These are phyloP conservation scores for Saccharomyces eubayanus DNA, from an alignment of 805 yeast genomes.

Conservation along the genomic window DNA sequence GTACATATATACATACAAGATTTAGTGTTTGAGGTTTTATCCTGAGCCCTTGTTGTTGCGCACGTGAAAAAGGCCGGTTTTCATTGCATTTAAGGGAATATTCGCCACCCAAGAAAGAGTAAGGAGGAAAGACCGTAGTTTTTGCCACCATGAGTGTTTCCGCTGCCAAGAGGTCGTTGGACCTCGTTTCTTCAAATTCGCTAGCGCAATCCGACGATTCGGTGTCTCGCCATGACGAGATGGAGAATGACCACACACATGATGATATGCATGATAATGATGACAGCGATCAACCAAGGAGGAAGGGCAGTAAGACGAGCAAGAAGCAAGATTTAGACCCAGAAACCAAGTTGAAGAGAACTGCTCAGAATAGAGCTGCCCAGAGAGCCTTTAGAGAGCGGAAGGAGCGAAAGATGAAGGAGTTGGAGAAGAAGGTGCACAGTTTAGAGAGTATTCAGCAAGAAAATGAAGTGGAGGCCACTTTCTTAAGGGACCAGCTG, in stretches of 20 bases:
- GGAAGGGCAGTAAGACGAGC: conserved; percentile 47
- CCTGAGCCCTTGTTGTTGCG: background rate
- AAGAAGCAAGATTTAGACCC: conserved; percentile 60
- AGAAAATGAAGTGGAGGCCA: conserved; percentile 63
- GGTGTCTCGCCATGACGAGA: background rate
- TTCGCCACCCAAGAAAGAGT: background rate
- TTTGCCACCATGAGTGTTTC: conserved; percentile 7
- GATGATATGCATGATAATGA: background rate
- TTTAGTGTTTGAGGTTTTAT: background rate
- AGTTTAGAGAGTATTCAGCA: conserved; percentile 62
- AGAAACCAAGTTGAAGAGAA: conserved; percentile 81
- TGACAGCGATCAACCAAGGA: conserved; percentile 4
- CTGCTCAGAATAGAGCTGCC: conserved; percentile 95
- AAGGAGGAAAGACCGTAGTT: background rate
- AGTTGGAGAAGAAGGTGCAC: conserved; percentile 73
- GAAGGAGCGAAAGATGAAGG: conserved; percentile 78
- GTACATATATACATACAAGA: background rate
- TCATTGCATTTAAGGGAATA: background rate
- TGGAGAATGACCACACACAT: background rate
- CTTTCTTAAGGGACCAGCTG: conserved; percentile 69
- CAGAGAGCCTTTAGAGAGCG: conserved; percentile 95
- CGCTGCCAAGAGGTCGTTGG: conserved; percentile 15
- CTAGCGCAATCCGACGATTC: background rate
- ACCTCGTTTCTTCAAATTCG: conserved; percentile 3
- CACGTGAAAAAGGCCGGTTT: background rate